These are phyloP conservation scores for Dryas integrifolia DNA, from an alignment of 331 rosid genomes.

Conservation along the genomic window DNA sequence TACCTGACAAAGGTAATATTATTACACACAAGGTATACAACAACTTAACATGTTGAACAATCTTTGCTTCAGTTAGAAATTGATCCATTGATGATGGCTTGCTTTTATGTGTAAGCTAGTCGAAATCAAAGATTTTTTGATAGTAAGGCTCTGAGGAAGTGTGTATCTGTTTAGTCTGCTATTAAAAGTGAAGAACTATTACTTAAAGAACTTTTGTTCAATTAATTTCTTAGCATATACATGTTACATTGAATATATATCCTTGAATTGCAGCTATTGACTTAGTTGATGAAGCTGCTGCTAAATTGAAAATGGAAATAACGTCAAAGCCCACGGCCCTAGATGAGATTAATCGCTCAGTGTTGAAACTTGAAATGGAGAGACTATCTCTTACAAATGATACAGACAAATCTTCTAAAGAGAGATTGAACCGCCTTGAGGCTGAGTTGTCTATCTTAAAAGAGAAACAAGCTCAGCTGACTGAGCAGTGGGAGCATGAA, in stretches of 20 bases:
- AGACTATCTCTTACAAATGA: conserved; percentile 87
- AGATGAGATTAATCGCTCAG: conserved; percentile 94
- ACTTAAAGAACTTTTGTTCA: background rate
- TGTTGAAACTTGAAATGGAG: conserved; percentile 95
- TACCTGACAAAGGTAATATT: conserved; percentile 89
- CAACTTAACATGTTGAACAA: background rate
- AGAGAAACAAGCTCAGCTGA: conserved; percentile 72
- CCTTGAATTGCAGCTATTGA: conserved; percentile 73
- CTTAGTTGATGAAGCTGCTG: conserved; percentile 98
- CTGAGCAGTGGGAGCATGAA: conserved; percentile 95
- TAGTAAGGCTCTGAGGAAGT: background rate
- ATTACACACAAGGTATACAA: background rate
- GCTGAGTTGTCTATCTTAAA: conserved; percentile 78
- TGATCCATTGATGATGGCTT: background rate
- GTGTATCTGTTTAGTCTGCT: background rate
- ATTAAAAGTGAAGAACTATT: background rate
- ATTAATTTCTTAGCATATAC: background rate
- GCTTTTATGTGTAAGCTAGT: background rate
- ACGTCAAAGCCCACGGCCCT: conserved; percentile 94
- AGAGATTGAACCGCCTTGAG: conserved; percentile 81
- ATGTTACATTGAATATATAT: conserved; percentile 17
- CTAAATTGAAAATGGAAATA: conserved; percentile 96
- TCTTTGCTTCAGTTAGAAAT: background rate
- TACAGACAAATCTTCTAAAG: conserved; percentile 88
- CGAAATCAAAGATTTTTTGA: background rate